Percentiles rank a stretch among this genome's conserved stretches.
Conservation (phyloP, 2,329 filamentous ascomycete genomes). For the Sporothrix humicola region DNA sequence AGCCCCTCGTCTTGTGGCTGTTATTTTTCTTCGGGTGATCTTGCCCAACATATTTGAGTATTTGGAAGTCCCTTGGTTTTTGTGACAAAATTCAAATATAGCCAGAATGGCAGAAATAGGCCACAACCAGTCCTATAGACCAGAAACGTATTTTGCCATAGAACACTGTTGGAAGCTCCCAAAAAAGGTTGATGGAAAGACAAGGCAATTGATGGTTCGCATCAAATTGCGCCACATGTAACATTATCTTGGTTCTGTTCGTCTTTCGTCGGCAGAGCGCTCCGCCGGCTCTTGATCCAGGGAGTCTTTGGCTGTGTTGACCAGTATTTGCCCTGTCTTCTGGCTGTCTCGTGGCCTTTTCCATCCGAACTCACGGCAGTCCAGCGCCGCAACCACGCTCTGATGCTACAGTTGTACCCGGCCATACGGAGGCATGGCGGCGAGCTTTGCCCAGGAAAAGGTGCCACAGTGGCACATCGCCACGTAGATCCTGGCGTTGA, state of each 20-base stretch:
- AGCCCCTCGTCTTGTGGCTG: neutral
- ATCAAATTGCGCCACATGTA: neutral
- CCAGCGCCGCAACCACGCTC: constrained; percentile 2
- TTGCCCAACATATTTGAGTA: neutral
- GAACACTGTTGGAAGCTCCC: neutral
- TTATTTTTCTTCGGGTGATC: neutral
- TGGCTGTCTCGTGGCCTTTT: neutral
- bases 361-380: constrained; percentile 14
- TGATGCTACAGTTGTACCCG: constrained; percentile 7
- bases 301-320: neutral
- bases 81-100: neutral
- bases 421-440: constrained; percentile 8
- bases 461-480: neutral
- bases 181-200: neutral
- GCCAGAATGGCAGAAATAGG: constrained; percentile 14
- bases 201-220: neutral
- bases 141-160: neutral
- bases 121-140: neutral
- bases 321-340: neutral
- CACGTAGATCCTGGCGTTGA: neutral
- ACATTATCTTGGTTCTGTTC: neutral
- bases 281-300: constrained; percentile 19
- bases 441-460: neutral
- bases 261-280: neutral
- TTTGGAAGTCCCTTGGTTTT: neutral